Conservation (phyloP, 2,329 filamentous ascomycete genomes). For the Chaetomium olivaceum region DNA sequence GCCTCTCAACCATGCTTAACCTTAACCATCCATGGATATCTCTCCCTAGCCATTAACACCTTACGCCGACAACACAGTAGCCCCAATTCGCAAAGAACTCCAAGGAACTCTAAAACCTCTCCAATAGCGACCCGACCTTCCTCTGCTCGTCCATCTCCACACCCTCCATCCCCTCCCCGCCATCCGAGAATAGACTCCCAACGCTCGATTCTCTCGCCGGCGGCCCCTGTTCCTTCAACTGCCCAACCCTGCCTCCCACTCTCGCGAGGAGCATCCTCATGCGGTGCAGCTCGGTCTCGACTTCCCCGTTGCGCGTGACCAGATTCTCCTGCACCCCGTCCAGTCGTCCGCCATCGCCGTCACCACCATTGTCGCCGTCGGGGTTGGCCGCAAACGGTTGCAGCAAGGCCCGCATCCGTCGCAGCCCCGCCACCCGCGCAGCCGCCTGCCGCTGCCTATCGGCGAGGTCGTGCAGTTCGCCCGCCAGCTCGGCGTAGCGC, state of each 20-base stretch:
- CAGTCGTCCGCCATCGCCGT: conserved; percentile 32
- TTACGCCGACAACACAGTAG: not conserved
- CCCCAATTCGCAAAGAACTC: not conserved
- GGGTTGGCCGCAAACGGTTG: conserved; percentile 45
- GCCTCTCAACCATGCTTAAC: not conserved
- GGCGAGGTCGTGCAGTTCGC: conserved; percentile 52
- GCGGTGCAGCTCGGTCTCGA: conserved; percentile 66
- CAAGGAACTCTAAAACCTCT: conserved; percentile 20
- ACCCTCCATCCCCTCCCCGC: conserved; percentile 38
- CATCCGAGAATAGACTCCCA: conserved; percentile 19
- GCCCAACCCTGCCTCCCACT: conserved; percentile 55
- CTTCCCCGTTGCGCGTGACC: conserved; percentile 62
- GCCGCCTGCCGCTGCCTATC: conserved; percentile 43
- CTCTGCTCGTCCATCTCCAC: conserved; percentile 44
- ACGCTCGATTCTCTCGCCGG: not conserved
- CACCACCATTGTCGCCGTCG: conserved; percentile 15
- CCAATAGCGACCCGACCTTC: conserved; percentile 42
- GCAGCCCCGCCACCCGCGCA: conserved; percentile 47
- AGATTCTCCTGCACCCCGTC: conserved; percentile 64
- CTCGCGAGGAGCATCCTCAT: conserved; percentile 65
- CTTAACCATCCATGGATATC: not conserved
- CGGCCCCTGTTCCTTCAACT: conserved; percentile 10
- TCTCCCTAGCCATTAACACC: not conserved
- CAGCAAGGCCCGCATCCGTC: conserved; percentile 52
- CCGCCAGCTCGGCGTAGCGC: conserved; percentile 54